Conservation (phyloP, 441 rosid species). For the Bruguiera hainesii region DNA sequence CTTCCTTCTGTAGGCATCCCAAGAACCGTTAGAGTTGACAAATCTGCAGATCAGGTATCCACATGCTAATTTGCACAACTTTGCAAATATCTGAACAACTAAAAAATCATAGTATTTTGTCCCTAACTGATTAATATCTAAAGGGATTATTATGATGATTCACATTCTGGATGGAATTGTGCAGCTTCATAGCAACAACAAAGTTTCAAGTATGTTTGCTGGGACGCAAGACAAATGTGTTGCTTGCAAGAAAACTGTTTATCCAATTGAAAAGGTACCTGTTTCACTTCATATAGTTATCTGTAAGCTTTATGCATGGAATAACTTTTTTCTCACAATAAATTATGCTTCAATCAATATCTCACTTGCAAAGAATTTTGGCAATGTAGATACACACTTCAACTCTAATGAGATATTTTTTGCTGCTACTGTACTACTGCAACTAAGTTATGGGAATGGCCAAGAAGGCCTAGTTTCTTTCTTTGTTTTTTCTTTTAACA, state of each 20-base stretch:
- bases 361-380: too few relatives aligned
- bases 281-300: background rate
- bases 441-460: too few relatives aligned
- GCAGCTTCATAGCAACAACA: conserved; percentile 48
- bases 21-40: conserved; percentile 48
- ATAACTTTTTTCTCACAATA: too few relatives aligned
- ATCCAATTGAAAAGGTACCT: conserved; percentile 66
- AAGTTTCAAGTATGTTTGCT: conserved; percentile 60
- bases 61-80: background rate
- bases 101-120: background rate
- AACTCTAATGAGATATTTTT: too few relatives aligned
- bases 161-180: conserved; percentile 8
- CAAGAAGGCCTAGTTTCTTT: too few relatives aligned
- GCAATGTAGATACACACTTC: too few relatives aligned
- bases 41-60: conserved; percentile 56
- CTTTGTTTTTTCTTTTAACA: too few relatives aligned
- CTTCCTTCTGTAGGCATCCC: conserved; percentile 44
- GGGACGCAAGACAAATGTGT: conserved; percentile 80
- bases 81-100: background rate
- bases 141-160: background rate
- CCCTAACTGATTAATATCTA: conserved; percentile 1
- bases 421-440: too few relatives aligned
- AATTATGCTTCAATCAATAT: too few relatives aligned
- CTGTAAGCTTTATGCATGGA: too few relatives aligned
- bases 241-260: conserved; percentile 71